Evolutionary conservation across 1,139 yeast genomes (phyloP).

Genomic region (Taphrina populina): DNA sequence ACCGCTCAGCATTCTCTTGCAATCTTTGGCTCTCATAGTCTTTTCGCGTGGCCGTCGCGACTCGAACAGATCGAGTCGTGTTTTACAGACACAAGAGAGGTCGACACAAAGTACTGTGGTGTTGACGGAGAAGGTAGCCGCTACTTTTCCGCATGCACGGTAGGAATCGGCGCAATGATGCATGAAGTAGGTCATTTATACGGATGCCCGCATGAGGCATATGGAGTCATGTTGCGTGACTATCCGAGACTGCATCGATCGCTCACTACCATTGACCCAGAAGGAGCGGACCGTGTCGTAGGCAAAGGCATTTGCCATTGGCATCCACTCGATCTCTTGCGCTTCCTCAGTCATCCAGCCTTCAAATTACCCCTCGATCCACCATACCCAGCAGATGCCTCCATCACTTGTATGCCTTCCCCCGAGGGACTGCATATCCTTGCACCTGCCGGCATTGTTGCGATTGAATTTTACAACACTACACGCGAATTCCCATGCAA

Average conservation of each 20-base stretch:
- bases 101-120: constrained; percentile 70
- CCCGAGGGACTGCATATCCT: constrained; percentile 52
- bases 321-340: constrained; percentile 74
- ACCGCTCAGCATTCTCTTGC: constrained; percentile 66
- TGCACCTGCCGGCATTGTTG: constrained; percentile 55
- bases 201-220: constrained; percentile 88
- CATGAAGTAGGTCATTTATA: constrained; percentile 90
- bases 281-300: constrained; percentile 59
- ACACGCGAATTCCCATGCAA: constrained; percentile 49
- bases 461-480: constrained; percentile 51
- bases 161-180: constrained; percentile 90
- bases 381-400: constrained; percentile 44
- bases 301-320: constrained; percentile 76
- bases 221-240: constrained; percentile 87
- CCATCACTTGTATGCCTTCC: constrained; percentile 40
- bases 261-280: constrained; percentile 65
- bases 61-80: constrained; percentile 65
- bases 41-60: constrained; percentile 83
- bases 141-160: constrained; percentile 84
- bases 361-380: constrained; percentile 70
- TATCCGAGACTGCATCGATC: constrained; percentile 78
- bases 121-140: constrained; percentile 80
- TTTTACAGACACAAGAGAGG: constrained; percentile 67
- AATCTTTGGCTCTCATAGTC: constrained; percentile 89
- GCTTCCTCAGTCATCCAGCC: constrained; percentile 78